Base-by-base conservation (phyloP, 495 filamentous ascomycete species). In the Corynascus novoguineensis region DNA sequence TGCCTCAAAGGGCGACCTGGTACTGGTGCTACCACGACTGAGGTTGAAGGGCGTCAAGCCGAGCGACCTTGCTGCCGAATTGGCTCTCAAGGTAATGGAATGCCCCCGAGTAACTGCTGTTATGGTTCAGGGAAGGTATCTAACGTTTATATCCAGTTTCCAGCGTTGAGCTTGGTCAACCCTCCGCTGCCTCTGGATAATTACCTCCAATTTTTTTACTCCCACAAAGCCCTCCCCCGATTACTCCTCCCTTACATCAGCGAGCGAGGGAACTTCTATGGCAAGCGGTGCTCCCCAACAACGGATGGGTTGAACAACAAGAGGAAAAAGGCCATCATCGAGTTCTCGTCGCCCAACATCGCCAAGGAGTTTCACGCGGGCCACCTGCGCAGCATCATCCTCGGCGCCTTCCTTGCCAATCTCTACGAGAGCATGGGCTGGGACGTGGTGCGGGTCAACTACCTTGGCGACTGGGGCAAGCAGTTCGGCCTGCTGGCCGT, bases 31-130 rank as follows among this genome's bases (percentile, higher is more conserved):
- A 35, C 86, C 92, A 8, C 79, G 90, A n/a, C 75, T 96, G 53
- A 79, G 87, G 52, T 75, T 95, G 54, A 92, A 92, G 73, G 83
- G 85, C 49, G 84, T 83, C 73, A 95, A 91, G 62, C 88, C 89
- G 11, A 71, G 80, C 42, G 87, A 86, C 60, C 75, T 90, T 27
- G 83, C 81, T 35, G 70, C 75, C 49, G 86, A 95, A 62, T 83
- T 89, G 76, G 82, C 78, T 24, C 78, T 78, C 51, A 87, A 89
- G 75, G 82, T 81, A 42, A 49, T 8, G 15, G 29, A 35, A 5
- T 9, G 9, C n/a, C 22, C 4, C 15, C 37, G 5, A 35, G 4
- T 22, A 8, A 50, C 24, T 9, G 1, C 17, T 15, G 6, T 12
- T 31, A n/a, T n/a, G n/a, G n/a, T 32, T 19, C 1, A 11, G 7